Evolutionary conservation across 2,329 filamentous ascomycete species (phyloP).

Genomic region (Aspergillus terreus): DNA sequence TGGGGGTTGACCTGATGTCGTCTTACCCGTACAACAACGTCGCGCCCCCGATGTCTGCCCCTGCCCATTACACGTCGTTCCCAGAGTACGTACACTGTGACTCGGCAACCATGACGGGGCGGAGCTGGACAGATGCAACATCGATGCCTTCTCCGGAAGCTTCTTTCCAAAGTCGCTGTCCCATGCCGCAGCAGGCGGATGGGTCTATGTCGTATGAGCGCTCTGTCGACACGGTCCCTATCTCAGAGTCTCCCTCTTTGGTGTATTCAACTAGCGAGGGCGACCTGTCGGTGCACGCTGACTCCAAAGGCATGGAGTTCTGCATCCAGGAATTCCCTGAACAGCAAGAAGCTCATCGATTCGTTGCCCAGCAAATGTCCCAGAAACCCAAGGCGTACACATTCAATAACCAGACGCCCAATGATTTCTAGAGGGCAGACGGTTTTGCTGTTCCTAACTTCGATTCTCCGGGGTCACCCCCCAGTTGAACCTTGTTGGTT

Average conservation of each 20-base stretch:
- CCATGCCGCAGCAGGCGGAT: constrained; percentile 30
- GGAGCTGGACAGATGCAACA: constrained; percentile 40
- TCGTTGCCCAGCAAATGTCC: constrained; percentile 39
- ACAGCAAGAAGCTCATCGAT: constrained; percentile 41
- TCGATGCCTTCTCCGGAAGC: constrained; percentile 41
- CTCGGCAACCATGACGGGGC: constrained; percentile 34
- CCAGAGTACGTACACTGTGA: constrained; percentile 40
- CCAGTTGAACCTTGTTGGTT: background rate
- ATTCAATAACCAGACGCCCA: constrained; percentile 42
- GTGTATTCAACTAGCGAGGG: constrained; percentile 31
- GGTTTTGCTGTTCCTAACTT: too few species aligned
- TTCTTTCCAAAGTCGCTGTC: constrained; percentile 31
- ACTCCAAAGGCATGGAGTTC: constrained; percentile 37
- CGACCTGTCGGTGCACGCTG: constrained; percentile 22
- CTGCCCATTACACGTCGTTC: constrained; percentile 41
- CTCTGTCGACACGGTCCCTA: constrained; percentile 23
- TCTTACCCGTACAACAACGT: constrained; percentile 35
- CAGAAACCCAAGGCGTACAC: constrained; percentile 42
- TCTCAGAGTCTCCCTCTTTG: constrained; percentile 29
- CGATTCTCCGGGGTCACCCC: background rate
- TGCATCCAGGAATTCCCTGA: constrained; percentile 44
- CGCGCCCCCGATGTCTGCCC: constrained; percentile 40
- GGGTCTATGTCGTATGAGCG: constrained; percentile 38
- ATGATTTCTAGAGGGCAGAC: constrained; percentile 24
- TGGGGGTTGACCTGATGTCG: constrained; percentile 36